Base-by-base conservation (phyloP, 2,329 filamentous ascomycete species). In the Gremmenia infestans region DNA sequence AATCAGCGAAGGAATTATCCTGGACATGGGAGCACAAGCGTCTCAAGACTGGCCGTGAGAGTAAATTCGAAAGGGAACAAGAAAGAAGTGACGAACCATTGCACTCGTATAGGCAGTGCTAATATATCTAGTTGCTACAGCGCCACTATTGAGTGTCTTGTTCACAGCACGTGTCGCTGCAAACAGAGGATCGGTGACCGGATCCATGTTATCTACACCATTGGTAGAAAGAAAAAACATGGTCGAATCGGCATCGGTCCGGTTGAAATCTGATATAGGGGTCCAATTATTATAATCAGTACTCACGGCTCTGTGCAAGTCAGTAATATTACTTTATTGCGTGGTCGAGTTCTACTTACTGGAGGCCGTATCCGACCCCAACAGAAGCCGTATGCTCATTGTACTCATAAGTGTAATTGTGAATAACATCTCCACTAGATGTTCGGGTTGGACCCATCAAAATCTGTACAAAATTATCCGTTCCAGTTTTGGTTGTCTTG, bases 221-320 rank as follows among this genome's bases (percentile, higher is more conserved):
- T 68, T 69, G 3, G 62, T 53, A 7, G 63, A 61, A 3, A 73
- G 61, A 56, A 70, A 71, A 47, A 71, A 63, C 8, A 72, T 42
- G 15, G 63, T 61, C 12, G 69, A 51, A 47, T 73, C 71, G 7
- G 67, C 66, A 45, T 72, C 64, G 3, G 54, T 59, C n/a, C 60
- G 58, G 2, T 59, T 59, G 40, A 73, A 65, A 28, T 60, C 62
- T 11, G 65, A 60, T 28, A 70, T 67, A 2, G 71, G 68, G 4
- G 39, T 12, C 64, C 62, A 68, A 42, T 22, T 42, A 15, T 43
- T 35, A 2, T 22, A 35, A n/a, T 23, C 14, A 46, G 50, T 25
- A 19, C 47, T 11, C n/a, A 58, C 47, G 17, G 52, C 48, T 43
- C 52, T 53, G 37, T 32, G 23, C n/a, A 15, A 48, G n/a, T 39